Base-by-base conservation (phyloP, 2,329 filamentous ascomycete genomes). In the Cladorrhinum sp. region DNA sequence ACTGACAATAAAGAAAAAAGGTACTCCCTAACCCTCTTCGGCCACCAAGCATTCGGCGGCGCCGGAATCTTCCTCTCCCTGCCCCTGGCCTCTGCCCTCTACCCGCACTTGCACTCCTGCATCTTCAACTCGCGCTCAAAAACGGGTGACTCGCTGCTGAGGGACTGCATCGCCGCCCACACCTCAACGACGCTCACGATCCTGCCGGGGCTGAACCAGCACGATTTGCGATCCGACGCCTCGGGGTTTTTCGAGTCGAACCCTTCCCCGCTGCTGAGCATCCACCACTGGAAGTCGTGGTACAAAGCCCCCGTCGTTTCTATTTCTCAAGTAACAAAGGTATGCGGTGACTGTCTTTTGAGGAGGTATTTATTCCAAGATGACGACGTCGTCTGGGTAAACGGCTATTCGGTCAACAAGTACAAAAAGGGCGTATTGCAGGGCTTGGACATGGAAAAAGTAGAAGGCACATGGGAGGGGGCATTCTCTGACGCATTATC, bases 261-360 rank as follows among this genome's bases (percentile, higher is more conserved):
- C 1, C 71, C 78, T 23, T 72, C 75, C n/a, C 80, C 82, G 0
- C 72, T 86, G 10, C 72, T 86, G 12, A 85, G 79, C 54, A 73
- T 87, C 6, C 85, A 87, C 69, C 85, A 87, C 73, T 87, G 84
- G 83, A 86, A 85, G 69, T 82, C 78, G 12, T 86, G 84, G 82
- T 84, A 85, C 71, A 67, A 76, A 8, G 76, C 75, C 24, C 79
- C 79, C 53, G 75, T 85, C 48, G 76, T 77, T 51, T 75, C 78
- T 59, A 80, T 85, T 73, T 77, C 80, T 29, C 71, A 75, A 41
- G 73, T 83, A 12, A 73, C 77, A 6, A 69, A 77, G 9, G 69
- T 84, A n/a, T 87, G 85, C 65, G 84, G 85, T 4, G 79, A 81
- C 52, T 87, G 84, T 61, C 78, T 86, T 62, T 72, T 87, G 53